phyloP scores from a whole-genome alignment of 1,139 yeast species.

The Yamadazyma pseudoaaseri region DNA sequence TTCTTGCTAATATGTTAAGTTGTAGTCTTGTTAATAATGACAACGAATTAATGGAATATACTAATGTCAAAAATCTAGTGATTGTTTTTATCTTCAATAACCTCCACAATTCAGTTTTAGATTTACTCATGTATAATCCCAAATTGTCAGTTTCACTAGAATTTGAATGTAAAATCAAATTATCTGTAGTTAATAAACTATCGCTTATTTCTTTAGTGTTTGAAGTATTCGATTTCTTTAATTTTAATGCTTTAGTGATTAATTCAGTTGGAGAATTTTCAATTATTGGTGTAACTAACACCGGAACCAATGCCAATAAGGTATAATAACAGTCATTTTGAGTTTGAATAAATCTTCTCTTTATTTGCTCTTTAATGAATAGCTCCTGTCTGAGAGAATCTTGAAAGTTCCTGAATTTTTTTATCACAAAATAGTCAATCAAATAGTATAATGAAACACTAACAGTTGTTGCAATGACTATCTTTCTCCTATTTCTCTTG shows the following conservation, averaged over 20 bases:
- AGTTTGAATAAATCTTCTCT: slow-evolving; percentile 78
- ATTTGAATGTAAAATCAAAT: slow-evolving; percentile 34
- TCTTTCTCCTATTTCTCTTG: slow-evolving; percentile 60
- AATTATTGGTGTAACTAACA: slow-evolving; percentile 63
- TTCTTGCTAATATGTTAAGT: slow-evolving; percentile 82
- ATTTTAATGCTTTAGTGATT: slow-evolving; percentile 68
- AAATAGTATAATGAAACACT: slow-evolving; percentile 59
- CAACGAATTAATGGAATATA: slow-evolving; percentile 68
- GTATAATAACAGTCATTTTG: slow-evolving; percentile 90
- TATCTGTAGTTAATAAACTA: slow-evolving; percentile 39
- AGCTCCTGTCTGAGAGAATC: slow-evolving; percentile 71
- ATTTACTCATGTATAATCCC: slow-evolving; percentile 34
- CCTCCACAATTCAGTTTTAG: slow-evolving; percentile 83
- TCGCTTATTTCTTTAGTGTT: slow-evolving; percentile 22
- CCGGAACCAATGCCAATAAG: slow-evolving; percentile 78
- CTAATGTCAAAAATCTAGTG: slow-evolving; percentile 68
- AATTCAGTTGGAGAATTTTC: slow-evolving; percentile 69
- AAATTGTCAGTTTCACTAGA: slow-evolving; percentile 25
- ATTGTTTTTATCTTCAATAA: slow-evolving; percentile 75
- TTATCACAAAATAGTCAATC: slow-evolving; percentile 56
- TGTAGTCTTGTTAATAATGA: slow-evolving; percentile 80
- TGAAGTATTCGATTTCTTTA: slow-evolving; percentile 39
- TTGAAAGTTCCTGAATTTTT: slow-evolving; percentile 64
- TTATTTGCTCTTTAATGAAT: slow-evolving; percentile 75
- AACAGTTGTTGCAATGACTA: slow-evolving; percentile 57